Conservation (phyloP, 345 rosid species). For the Schrenkiella parvula region DNA sequence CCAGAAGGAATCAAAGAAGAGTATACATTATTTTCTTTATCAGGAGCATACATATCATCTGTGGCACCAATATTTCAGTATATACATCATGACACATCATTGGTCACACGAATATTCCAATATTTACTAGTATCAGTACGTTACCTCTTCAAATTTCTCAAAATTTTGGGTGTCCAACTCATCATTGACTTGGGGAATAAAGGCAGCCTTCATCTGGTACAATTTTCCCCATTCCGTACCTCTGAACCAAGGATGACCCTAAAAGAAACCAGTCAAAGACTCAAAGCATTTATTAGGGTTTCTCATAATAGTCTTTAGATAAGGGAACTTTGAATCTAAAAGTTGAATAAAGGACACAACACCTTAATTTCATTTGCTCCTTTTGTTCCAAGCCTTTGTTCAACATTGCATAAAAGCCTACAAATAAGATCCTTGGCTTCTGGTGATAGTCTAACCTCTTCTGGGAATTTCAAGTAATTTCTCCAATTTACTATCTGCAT, state of each 20-base stretch:
- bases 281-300: slow-evolving; percentile 17
- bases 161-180: slow-evolving; percentile 98
- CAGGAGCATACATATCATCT: slow-evolving; percentile 10
- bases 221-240: slow-evolving; percentile 83
- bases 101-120: not conserved
- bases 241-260: slow-evolving; percentile 86
- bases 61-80: slow-evolving; percentile 4
- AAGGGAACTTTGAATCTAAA: slow-evolving; percentile 11
- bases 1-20: slow-evolving; percentile 29
- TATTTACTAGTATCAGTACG: slow-evolving; percentile 5
- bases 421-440: slow-evolving; percentile 90
- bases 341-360: slow-evolving; percentile 48
- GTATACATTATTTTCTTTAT: slow-evolving; percentile 6
- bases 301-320: not conserved
- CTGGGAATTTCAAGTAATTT: slow-evolving; percentile 95
- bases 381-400: slow-evolving; percentile 88
- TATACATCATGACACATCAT: slow-evolving; percentile 3
- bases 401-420: slow-evolving; percentile 88
- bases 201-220: slow-evolving; percentile 90
- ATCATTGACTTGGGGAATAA: slow-evolving; percentile 96
- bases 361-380: slow-evolving; percentile 96
- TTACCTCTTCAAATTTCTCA: slow-evolving; percentile 97
- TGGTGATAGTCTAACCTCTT: slow-evolving; percentile 86
- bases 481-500: slow-evolving; percentile 96
- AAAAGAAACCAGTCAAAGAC: slow-evolving; percentile 31